Evolutionary conservation across 2,329 filamentous ascomycete species (phyloP), one percentile per base, ranked within the genome.

Genomic region (Cryphonectria radicalis): DNA sequence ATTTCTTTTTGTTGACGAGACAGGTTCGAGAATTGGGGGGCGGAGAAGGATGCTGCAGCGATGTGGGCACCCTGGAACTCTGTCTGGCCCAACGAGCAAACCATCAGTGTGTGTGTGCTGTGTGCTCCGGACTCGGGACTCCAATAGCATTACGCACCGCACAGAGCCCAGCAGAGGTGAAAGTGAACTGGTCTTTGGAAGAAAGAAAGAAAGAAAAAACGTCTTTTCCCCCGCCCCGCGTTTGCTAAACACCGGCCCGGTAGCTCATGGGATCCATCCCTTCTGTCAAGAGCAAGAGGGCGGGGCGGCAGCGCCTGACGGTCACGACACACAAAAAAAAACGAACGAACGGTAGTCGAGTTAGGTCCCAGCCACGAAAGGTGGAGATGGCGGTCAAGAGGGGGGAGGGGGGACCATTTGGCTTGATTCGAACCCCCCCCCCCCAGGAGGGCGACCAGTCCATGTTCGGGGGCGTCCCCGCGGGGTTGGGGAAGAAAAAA

Each of bases 401-500:
- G 55, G 25, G 46, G 32, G 13, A 22, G 32, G 32, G 32, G 32
- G 32, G 32, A 0, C 22, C 46, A n/a, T 11, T 32, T 1, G 13
- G 7, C 14, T 19, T 59, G 25, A 57, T 57, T 28, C 25, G 55
- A 57, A 32, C 32, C 32, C 32, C 32, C 32, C 28, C 32, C 32
- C 55, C 55, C 55, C 25, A 57, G 28, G 25, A 32, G 46, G 46
- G 28, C 55, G 25, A 59, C 55, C 55, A 59, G 55, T 59, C 55
- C 55, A 32, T 59, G 25, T 59, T 59, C 28, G 55, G 55, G 32
- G 25, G 35, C 55, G 55, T 59, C 55, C 37, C 60, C 60, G 60
- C 35, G 62, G 62, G 62, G 62, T 28, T 43, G 19, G 40, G 42
- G 25, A 42, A 46, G n/a, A 46, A 46, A 28, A 13, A 5, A 19